Base-by-base conservation (phyloP, 192 early-diverging fungal species). In the Radiomyces spectabilis region DNA sequence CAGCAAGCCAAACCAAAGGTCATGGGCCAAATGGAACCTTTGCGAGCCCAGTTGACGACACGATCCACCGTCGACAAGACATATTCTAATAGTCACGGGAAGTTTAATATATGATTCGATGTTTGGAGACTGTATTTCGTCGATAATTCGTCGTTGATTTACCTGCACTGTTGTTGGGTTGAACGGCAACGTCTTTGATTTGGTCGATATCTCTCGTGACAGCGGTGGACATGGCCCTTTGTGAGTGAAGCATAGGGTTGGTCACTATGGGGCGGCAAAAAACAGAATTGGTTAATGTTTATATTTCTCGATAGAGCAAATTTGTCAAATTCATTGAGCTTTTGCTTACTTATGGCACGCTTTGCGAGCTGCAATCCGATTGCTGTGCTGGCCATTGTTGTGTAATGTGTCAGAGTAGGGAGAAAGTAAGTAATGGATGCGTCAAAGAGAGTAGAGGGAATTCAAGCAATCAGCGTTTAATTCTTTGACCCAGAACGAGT, bases 1-100 rank as follows among this genome's bases (percentile, higher is more conserved):
- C 94, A 97, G 70, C 94, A 97, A 0, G 93, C 93, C 35, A 94
- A 78, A 65, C 88, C 91, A 69, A 91, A 92, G 19, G 76, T 76
- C 79, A 90, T 85, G 30, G 88, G 88, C 88, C 88, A 91, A 56
- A 94, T 87, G 42, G 93, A 95, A 25, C 86, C 85, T 35, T 92
- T 89, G 65, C 91, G 87, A 48, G 83, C 84, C 90, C 91, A 98
- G 80, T 89, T 95, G 63, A 93, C 78, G 48, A 95, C 78, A 72
- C 89, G 83, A 61, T 97, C 92, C 37, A 97, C 77, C 26, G 91
- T 93, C 18, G 92, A 90, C 13, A 95, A 69, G 12, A 92, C 91
- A 57, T 82, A 88, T 66, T 91, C 88, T 81, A 43, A n/a, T n/a
- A n/a, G n/a, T n/a, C n/a, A n/a, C n/a, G n/a, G n/a, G n/a, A n/a